Conservation (phyloP, 768 basidiomycete genomes). For the Boletus rubescentipes region DNA sequence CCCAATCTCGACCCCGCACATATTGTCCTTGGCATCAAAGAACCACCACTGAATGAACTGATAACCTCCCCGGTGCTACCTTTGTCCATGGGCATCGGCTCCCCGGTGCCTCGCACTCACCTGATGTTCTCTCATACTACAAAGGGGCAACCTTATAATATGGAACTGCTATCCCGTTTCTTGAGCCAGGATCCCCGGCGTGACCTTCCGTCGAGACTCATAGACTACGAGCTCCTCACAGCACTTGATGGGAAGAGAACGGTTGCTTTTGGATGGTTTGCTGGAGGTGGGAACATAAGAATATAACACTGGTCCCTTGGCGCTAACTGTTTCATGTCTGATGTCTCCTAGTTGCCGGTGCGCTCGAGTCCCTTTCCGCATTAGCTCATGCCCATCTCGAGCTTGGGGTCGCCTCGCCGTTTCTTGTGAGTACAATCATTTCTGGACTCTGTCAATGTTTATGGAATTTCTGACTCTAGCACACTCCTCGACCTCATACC, state of each 20-base stretch:
- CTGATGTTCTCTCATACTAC: constrained; percentile 92
- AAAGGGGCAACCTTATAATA: constrained; percentile 87
- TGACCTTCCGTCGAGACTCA: constrained; percentile 46
- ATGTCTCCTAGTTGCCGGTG: constrained; percentile 65
- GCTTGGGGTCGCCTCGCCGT: constrained; percentile 77
- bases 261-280: constrained; percentile 91
- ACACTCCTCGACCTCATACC: constrained; percentile 79
- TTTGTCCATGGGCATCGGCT: constrained; percentile 11
- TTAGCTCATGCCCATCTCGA: constrained; percentile 79
- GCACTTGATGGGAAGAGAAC: constrained; percentile 64
- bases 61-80: constrained; percentile 43
- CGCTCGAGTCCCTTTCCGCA: constrained; percentile 75
- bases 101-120: constrained; percentile 57
- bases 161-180: constrained; percentile 69
- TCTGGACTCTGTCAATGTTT: neutral
- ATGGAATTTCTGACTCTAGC: constrained; percentile 30
- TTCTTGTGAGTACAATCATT: constrained; percentile 54
- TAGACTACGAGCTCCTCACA: constrained; percentile 87
- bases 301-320: neutral
- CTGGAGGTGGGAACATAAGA: constrained; percentile 60
- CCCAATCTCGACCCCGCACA: constrained; percentile 60
- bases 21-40: constrained; percentile 87
- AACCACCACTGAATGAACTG: constrained; percentile 68
- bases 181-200: constrained; percentile 33
- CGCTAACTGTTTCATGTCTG: neutral